Base-by-base conservation (phyloP, 495 filamentous ascomycete genomes). In the Podospora pseudoanserina region DNA sequence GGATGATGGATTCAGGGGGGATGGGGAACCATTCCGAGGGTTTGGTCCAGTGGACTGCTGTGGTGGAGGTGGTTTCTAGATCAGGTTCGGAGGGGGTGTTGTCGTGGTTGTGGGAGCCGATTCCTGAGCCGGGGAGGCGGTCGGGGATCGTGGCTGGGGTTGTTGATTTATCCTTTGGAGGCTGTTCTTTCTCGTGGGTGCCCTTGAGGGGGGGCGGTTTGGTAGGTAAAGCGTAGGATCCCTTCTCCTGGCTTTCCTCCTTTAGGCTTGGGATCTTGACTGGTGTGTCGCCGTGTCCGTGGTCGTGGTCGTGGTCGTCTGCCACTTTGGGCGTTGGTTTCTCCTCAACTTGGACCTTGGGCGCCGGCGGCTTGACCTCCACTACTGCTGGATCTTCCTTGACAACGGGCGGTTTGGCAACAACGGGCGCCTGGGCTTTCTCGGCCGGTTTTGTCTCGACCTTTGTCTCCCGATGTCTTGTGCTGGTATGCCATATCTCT, bases 11-110 rank as follows among this genome's bases (percentile, higher is more conserved):
- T 65, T 86, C 85, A 13, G 83, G 75, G 19, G 88, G 83, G 6
- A 97, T 77, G 2, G 93, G 92, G 78, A 89, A 96, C 73, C 89
- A 85, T 72, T 96, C 91, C 6, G 83, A 82, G 55, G 85, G 81
- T 72, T 88, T 90, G 70, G 80, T 74, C 93, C 93, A 97, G 73
- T 92, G 89, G 27, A 86, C 78, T 5, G 68, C 72, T n/a, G 74
- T 77, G 26, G 75, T 68, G 20, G 74, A 49, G 15, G 68, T 54
- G 59, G 60, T 23, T 23, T 1, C 53, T 58, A 64, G 30, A 65
- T 71, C 7, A 63, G 67, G 53, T 44, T 63, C 32, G 68, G 67
- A 19, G 65, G 67, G 16, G 63, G 68, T 20, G 67, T 20, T 62
- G 19, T 59, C 57, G 53, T 70, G 5, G 28, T 27, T 63, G 28